Evolutionary conservation across 768 basidiomycete species (phyloP), one percentile per base, ranked within the genome.

Genomic region (Filobasidium wieringae): DNA sequence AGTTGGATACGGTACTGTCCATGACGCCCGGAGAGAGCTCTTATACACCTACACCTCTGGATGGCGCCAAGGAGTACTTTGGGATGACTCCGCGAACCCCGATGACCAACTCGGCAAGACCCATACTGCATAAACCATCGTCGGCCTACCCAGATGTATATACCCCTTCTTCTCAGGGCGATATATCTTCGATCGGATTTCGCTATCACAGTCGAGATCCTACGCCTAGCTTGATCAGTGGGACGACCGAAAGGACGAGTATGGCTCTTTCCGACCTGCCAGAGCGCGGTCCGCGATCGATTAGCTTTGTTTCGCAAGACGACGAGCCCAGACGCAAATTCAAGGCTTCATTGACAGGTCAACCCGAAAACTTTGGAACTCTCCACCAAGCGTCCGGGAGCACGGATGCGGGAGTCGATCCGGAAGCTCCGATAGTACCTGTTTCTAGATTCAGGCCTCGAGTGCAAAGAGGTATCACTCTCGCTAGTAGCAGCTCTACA

Each of bases 1-100:
- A 64, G 59, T 11, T 14, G 55, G 34, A 36, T 32, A 30, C 63
- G 5, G 43, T 47, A 4, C 22, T 47, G 19, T 47, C 43, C 19
- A 36, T 47, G 37, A 26, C 43, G 14, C 43, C 43, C 22, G 43
- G 43, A 19, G 43, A 47, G 24, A 27, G 43, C 43, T 19, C 22
- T 2, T 22, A 24, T 19, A 47, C 43, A 4, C 43, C 43, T 26
- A 47, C 24, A 24, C 14, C 22, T 47, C 24, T 14, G 22, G 22
- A 24, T 17, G 17, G 43, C 43, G n/a, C n/a, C n/a, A n/a, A n/a
- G n/a, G n/a, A n/a, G n/a, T n/a, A n/a, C n/a, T n/a, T n/a, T n/a
- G n/a, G n/a, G n/a, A n/a, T n/a, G n/a, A n/a, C n/a, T n/a, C n/a
- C n/a, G n/a, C n/a, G n/a, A n/a, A 47, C 22, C 14, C 43, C 24